Conservation (phyloP, 345 rosid genomes). For the Corymbia maculata region DNA sequence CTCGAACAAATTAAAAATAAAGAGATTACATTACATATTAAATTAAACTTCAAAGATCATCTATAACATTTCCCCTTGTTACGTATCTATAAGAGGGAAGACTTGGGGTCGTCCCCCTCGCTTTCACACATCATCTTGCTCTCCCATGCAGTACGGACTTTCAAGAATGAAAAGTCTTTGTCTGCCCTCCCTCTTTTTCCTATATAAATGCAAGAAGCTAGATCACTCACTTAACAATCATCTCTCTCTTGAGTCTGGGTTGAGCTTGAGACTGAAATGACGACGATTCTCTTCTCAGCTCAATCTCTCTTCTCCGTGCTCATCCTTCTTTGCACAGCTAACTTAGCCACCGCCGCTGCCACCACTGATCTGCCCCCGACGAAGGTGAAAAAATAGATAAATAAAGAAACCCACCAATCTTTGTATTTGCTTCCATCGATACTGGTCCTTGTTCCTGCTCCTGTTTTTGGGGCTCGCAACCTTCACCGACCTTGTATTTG, state of each 20-base stretch:
- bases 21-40: accelerated
- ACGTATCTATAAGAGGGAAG: not conserved
- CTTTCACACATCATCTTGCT: too few relatives aligned
- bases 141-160: accelerated
- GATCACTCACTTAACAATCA: not conserved
- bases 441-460: not conserved
- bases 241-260: too few relatives aligned
- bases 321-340: not conserved
- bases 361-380: not conserved
- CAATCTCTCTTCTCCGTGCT: not conserved
- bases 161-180: not conserved
- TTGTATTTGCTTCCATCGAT: not conserved
- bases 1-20: too few relatives aligned
- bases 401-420: not conserved
- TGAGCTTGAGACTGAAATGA: not conserved
- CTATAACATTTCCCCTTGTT: too few relatives aligned
- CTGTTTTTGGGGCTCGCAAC: not conserved
- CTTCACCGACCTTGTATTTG: not conserved
- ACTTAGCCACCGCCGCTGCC: not conserved
- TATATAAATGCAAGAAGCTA: not conserved
- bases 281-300: not conserved
- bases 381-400: not conserved
- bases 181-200: not conserved
- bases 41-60: too few relatives aligned
- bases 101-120: not conserved